Evolutionary conservation across 2,329 filamentous ascomycete genomes (phyloP).

Genomic region (Neophaeococcomyces aloes): DNA sequence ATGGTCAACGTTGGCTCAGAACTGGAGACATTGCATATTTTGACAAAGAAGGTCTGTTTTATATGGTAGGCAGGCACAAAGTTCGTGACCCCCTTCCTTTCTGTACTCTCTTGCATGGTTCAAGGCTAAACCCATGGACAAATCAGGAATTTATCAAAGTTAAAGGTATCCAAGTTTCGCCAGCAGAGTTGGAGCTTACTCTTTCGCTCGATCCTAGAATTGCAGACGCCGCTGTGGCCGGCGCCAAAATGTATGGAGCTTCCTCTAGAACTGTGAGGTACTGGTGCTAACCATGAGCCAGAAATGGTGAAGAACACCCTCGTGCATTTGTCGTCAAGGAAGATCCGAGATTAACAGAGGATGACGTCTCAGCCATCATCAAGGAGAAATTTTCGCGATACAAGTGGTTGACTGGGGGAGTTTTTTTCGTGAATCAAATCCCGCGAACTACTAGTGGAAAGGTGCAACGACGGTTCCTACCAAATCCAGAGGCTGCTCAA

Average conservation of each 20-base stretch:
- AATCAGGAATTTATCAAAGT: conserved; percentile 42
- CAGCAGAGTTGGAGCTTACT: conserved; percentile 38
- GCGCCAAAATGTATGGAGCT: conserved; percentile 28
- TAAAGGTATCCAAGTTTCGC: conserved; percentile 43
- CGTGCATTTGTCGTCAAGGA: conserved; percentile 35
- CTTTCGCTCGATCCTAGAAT: conserved; percentile 36
- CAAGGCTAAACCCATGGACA: no score
- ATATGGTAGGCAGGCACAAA: conserved; percentile 63
- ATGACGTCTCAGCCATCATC: conserved; percentile 27
- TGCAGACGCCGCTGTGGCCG: conserved; percentile 38
- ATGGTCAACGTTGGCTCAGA: conserved; percentile 44
- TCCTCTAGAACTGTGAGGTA: no score
- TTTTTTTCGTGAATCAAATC: no score
- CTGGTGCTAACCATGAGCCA: no score
- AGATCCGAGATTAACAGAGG: conserved; percentile 25
- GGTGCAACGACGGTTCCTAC: no score
- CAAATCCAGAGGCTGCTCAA: no score
- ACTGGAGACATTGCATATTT: conserved; percentile 50
- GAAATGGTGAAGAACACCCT: conserved; percentile 23
- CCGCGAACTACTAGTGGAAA: no score
- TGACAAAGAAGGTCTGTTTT: conserved; percentile 14
- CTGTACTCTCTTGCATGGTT: no score
- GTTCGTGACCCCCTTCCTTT: no score
- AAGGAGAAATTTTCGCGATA: conserved; percentile 33
- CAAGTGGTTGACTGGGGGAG: conserved; percentile 38